phyloP scores from a whole-genome alignment of 164 flowering plant genomes.

The Umbellularia californica region DNA sequence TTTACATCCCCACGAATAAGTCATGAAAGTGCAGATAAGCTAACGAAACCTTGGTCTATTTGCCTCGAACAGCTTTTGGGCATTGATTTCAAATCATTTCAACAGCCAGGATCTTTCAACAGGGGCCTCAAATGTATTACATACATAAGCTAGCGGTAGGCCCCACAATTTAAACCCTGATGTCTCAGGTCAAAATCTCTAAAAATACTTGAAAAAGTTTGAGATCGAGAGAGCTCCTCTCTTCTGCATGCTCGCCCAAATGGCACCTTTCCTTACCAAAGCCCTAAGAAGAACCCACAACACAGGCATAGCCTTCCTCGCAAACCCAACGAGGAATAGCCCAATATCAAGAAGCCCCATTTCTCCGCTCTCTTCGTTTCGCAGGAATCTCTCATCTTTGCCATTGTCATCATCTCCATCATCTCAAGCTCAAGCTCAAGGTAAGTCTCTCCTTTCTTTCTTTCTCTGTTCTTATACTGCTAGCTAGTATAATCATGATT shows the following conservation, averaged over 20 bases:
- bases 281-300: conserved; percentile 16
- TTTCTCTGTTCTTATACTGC: not conserved
- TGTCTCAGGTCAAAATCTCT: too few species aligned
- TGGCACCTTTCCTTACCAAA: conserved; percentile 12
- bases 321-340: not conserved
- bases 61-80: too few species aligned
- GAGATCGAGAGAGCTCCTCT: too few species aligned
- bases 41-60: too few species aligned
- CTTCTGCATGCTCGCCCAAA: not conserved
- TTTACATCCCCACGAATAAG: too few species aligned
- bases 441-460: not conserved
- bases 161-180: too few species aligned
- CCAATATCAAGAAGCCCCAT: conserved; percentile 10
- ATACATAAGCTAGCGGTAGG: too few species aligned
- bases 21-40: too few species aligned
- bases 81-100: too few species aligned
- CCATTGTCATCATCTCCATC: conserved; percentile 11
- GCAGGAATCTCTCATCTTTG: not conserved
- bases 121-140: too few species aligned
- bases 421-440: conserved; percentile 25
- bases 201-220: too few species aligned
- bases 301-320: not conserved
- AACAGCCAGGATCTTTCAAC: too few species aligned
- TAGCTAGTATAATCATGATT: not conserved
- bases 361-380: conserved; percentile 14